Conservation (phyloP, 257 asterid species). For the Solanum neorickii region DNA sequence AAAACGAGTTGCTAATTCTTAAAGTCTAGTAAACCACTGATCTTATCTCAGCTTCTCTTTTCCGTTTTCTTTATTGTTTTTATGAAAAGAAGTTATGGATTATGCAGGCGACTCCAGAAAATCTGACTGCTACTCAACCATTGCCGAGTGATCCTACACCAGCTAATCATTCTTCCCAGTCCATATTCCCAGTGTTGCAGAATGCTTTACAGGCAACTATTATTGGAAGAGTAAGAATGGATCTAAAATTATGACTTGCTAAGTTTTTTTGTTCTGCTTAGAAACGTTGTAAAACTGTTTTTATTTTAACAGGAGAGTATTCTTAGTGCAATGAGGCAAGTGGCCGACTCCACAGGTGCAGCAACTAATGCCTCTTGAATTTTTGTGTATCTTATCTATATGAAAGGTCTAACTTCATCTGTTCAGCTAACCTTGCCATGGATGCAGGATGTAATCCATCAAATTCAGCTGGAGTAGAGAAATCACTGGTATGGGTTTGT, state of each 20-base stretch:
- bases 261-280: not conserved
- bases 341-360: constrained; percentile 52
- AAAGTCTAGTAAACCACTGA: not conserved
- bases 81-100: not conserved
- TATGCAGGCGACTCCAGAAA: constrained; percentile 54
- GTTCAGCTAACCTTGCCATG: constrained; percentile 14
- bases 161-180: constrained; percentile 29
- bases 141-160: constrained; percentile 36
- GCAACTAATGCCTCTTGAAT: constrained; percentile 1
- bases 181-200: constrained; percentile 52
- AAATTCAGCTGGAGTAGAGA: constrained; percentile 31
- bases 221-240: constrained; percentile 56
- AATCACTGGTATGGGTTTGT: constrained; percentile 43
- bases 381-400: not conserved
- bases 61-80: not conserved
- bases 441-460: constrained; percentile 24
- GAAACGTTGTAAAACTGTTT: not conserved
- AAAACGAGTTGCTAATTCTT: not conserved
- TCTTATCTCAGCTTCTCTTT: not conserved
- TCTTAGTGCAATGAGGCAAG: constrained; percentile 56
- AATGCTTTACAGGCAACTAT: constrained; percentile 53
- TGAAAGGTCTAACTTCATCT: constrained; percentile 3
- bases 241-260: not conserved
- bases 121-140: constrained; percentile 24
- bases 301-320: constrained; percentile 46